Evolutionary conservation across 352 stramenopile species (phyloP).

Genomic region (Phytophthora podocarpi): DNA sequence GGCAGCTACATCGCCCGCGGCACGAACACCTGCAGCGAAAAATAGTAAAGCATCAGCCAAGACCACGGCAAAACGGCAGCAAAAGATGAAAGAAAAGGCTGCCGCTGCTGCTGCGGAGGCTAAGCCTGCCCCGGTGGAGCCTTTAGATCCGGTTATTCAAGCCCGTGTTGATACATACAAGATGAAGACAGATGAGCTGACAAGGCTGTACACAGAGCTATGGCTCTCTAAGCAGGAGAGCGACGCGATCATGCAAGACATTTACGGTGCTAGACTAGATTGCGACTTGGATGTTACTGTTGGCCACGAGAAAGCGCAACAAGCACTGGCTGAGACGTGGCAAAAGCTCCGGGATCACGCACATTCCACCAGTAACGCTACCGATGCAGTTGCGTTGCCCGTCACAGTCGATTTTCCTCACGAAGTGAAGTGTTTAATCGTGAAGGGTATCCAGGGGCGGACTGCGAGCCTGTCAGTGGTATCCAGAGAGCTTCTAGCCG

Average conservation of each 20-base stretch:
- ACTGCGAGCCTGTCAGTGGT: conserved; percentile 46
- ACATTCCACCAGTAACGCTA: conserved; percentile 5
- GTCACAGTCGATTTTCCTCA: conserved; percentile 39
- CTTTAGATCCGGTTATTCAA: conserved; percentile 60
- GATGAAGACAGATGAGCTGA: conserved; percentile 79
- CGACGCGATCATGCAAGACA: conserved; percentile 65
- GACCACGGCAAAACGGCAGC: conserved; percentile 30
- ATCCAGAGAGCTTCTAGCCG: conserved; percentile 35
- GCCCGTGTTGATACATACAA: conserved; percentile 74
- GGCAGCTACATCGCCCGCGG: neutral
- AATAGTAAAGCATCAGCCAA: conserved; percentile 9
- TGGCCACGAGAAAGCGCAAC: conserved; percentile 14
- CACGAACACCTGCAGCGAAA: neutral
- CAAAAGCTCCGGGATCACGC: conserved; percentile 28
- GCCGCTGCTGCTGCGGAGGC: conserved; percentile 11
- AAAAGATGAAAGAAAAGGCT: conserved; percentile 36
- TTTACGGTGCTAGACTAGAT: conserved; percentile 72
- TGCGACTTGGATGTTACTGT: conserved; percentile 45
- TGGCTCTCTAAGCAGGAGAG: conserved; percentile 27
- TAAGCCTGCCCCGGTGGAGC: conserved; percentile 25
- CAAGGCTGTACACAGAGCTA: conserved; percentile 46
- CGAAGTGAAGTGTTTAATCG: conserved; percentile 61
- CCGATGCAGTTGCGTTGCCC: conserved; percentile 21
- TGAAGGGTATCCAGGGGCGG: conserved; percentile 51
- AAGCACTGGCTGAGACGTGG: conserved; percentile 30